A percentile compares a stretch with the other conserved stretches of the same genome.
phyloP scores from a whole-genome alignment of 768 basidiomycete genomes.

The Leccinellum rugosiceps region DNA sequence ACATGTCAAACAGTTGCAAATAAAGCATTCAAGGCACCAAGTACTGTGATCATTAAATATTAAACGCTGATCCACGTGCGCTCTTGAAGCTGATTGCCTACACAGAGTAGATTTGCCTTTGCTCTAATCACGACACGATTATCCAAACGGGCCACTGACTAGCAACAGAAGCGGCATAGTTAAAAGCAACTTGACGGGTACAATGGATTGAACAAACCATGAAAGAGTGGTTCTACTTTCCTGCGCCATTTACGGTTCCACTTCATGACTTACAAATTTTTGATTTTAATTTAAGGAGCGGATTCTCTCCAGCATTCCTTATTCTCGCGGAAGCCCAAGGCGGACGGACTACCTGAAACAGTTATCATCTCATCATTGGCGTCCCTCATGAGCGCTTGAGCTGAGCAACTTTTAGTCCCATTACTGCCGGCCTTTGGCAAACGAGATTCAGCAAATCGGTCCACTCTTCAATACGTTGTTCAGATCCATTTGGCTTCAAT shows the following conservation, averaged over 20 bases:
- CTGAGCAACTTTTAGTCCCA: constrained; percentile 14
- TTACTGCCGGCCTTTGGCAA: constrained; percentile 29
- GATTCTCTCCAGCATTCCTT: neutral
- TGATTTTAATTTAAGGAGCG: neutral
- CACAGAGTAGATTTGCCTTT: neutral
- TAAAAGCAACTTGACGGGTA: neutral
- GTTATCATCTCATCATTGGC: constrained; percentile 20
- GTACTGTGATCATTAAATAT: too few relatives aligned
- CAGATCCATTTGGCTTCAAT: constrained; percentile 10
- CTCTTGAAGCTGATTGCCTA: neutral
- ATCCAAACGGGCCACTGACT: neutral
- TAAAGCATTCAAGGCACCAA: too few relatives aligned
- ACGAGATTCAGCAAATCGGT: constrained; percentile 13
- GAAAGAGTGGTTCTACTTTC: too few relatives aligned
- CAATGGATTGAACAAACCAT: neutral
- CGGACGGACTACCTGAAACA: constrained; percentile 16
- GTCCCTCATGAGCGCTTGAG: constrained; percentile 32
- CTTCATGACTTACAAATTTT: neutral
- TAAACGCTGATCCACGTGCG: neutral
- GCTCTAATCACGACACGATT: neutral
- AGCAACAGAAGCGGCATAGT: neutral
- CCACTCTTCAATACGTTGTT: constrained; percentile 12
- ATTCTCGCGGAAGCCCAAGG: constrained; percentile 4
- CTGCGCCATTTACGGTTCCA: neutral
- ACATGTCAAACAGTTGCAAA: constrained; percentile 18